phyloP scores from a whole-genome alignment of 108 stramenopile genomes.

The Cyclotella baltica region DNA sequence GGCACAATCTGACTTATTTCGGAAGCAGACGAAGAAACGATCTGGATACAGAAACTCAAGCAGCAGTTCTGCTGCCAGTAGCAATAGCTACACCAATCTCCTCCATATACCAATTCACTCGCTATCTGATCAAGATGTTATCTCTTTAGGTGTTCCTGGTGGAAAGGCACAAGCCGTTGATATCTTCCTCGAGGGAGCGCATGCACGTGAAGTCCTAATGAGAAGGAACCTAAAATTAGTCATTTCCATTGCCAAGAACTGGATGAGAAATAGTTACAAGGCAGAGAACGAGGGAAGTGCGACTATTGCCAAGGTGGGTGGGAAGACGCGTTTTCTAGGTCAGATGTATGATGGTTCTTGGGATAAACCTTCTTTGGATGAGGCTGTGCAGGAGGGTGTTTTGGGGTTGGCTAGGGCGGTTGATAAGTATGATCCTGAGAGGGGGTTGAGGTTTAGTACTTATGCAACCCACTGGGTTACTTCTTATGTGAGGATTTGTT shows the following conservation, averaged over 20 bases:
- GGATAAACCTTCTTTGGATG: conserved; percentile 75
- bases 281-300: too few species aligned
- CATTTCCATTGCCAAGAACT: conserved; percentile 69
- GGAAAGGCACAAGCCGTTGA: conserved; percentile 56
- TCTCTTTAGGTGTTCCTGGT: conserved; percentile 55
- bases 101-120: conserved; percentile 34
- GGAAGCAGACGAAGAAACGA: neutral
- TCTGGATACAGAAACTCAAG: conserved; percentile 24
- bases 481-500: conserved; percentile 69
- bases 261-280: conserved; percentile 47
- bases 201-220: conserved; percentile 70
- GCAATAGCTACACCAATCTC: conserved; percentile 31
- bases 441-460: conserved; percentile 77
- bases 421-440: conserved; percentile 77
- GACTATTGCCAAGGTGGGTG: conserved; percentile 45
- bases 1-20: too few species aligned
- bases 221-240: conserved; percentile 74
- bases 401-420: conserved; percentile 80
- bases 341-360: conserved; percentile 60
- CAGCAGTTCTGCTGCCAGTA: neutral
- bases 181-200: conserved; percentile 65
- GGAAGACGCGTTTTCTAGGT: neutral
- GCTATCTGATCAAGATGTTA: conserved; percentile 64
- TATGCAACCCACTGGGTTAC: conserved; percentile 91
- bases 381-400: conserved; percentile 88